These are phyloP conservation scores for Termitomyces sp. DNA, from an alignment of 768 basidiomycete genomes.

Conservation along the genomic window DNA sequence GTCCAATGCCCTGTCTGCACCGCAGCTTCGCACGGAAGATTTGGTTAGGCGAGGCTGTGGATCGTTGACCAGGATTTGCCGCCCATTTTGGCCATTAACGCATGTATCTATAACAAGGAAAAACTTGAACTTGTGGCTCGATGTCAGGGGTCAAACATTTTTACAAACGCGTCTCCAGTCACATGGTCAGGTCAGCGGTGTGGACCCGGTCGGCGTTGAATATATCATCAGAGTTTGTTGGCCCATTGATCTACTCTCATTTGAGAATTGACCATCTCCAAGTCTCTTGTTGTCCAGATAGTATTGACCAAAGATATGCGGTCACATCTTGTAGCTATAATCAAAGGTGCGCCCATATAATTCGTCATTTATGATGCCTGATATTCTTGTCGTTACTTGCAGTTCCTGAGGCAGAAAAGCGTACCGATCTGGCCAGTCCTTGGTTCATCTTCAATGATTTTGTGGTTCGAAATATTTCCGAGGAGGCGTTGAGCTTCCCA, in stretches of 20 bases:
- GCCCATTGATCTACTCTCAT: neutral
- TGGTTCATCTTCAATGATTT: conserved; percentile 99
- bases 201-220: conserved; percentile 47
- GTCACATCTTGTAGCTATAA: conserved; percentile 85
- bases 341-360: conserved; percentile 58
- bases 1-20: conserved; percentile 1
- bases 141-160: conserved; percentile 57
- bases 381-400: neutral
- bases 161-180: conserved; percentile 56
- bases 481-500: conserved; percentile 85
- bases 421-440: conserved; percentile 41
- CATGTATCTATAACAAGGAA: conserved; percentile 77
- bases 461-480: conserved; percentile 77
- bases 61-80: conserved; percentile 54
- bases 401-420: conserved; percentile 66
- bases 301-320: conserved; percentile 62
- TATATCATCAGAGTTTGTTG: conserved; percentile 70
- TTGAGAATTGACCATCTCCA: conserved; percentile 3
- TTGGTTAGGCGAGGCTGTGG: conserved; percentile 19
- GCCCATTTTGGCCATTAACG: conserved; percentile 83
- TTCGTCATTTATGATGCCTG: neutral
- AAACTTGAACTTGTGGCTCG: conserved; percentile 74
- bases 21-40: conserved; percentile 4
- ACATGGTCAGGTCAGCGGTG: conserved; percentile 57
- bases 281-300: conserved; percentile 88